These are phyloP conservation scores for Verticillium dahliae DNA, from an alignment of 2,329 filamentous ascomycete species.

Conservation along the genomic window DNA sequence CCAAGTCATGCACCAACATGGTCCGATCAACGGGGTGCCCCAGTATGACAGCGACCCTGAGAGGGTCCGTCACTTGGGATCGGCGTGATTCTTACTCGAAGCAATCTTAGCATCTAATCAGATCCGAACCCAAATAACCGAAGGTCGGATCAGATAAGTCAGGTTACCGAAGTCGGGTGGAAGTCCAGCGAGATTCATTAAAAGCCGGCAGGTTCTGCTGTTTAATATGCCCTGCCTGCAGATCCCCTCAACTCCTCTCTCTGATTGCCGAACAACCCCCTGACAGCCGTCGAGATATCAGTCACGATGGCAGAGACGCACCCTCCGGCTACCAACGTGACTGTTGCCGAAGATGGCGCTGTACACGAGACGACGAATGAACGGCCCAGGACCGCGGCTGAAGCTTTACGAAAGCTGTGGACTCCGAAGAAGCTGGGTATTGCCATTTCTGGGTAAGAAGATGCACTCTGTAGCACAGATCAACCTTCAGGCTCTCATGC, in stretches of 20 bases:
- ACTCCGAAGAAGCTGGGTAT: constrained; percentile 1
- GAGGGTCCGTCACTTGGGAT: background rate
- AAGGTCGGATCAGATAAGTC: background rate
- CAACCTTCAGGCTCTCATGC: background rate
- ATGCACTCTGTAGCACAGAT: background rate
- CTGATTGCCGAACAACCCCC: too few relatives aligned
- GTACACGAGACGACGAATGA: background rate
- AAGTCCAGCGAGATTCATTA: background rate
- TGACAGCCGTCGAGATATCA: background rate
- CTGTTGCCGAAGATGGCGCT: background rate
- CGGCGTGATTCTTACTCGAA: background rate
- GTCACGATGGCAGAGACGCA: background rate
- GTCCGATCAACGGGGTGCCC: background rate
- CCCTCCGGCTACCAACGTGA: background rate
- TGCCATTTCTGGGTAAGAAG: background rate
- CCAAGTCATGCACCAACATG: background rate
- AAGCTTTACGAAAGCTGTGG: constrained; percentile 1
- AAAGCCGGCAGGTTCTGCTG: background rate
- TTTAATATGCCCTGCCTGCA: too few relatives aligned
- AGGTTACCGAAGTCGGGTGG: background rate
- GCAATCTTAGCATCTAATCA: background rate
- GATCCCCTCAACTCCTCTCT: background rate
- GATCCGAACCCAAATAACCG: background rate
- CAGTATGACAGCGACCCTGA: background rate
- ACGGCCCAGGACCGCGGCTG: background rate